These are phyloP conservation scores for Gaertneriomyces sp. DNA, from an alignment of 192 early-diverging fungal species.

Conservation along the genomic window DNA sequence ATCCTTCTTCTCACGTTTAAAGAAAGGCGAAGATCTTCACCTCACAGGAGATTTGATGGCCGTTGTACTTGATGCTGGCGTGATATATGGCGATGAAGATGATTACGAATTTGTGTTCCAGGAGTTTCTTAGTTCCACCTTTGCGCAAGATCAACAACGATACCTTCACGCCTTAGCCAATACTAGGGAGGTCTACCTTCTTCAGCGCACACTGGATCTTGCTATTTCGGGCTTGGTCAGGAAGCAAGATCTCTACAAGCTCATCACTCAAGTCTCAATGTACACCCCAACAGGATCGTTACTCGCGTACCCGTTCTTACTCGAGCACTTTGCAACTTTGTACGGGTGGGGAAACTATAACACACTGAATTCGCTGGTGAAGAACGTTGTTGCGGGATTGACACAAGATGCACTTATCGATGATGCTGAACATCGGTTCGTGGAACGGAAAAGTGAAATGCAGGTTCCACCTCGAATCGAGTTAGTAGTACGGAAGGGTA, in stretches of 20 bases:
- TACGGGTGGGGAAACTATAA: constrained; percentile 6
- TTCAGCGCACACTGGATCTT: constrained; percentile 21
- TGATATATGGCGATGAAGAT: constrained; percentile 28
- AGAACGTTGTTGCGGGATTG: constrained; percentile 20
- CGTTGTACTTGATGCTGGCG: constrained; percentile 37
- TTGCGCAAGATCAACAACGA: constrained; percentile 30
- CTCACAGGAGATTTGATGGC: constrained; percentile 28
- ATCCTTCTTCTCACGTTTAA: constrained; percentile 23
- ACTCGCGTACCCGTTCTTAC: constrained; percentile 29
- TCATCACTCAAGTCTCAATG: constrained; percentile 25
- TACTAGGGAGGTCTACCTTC: constrained; percentile 20
- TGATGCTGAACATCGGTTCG: constrained; percentile 36
- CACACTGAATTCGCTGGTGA: constrained; percentile 28
- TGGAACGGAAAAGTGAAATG: constrained; percentile 13
- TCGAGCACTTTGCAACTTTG: constrained; percentile 24
- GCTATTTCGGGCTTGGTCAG: constrained; percentile 23
- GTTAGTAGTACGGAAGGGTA: constrained; percentile 31
- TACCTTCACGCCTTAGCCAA: constrained; percentile 26
- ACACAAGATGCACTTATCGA: constrained; percentile 10
- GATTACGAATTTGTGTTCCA: constrained; percentile 38
- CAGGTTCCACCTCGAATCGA: constrained; percentile 28
- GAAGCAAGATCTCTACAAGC: constrained; percentile 26
- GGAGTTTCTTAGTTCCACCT: constrained; percentile 24
- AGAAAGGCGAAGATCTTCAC: not conserved
- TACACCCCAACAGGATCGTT: constrained; percentile 18